These are phyloP conservation scores for Erysiphe neolycopersici DNA, from an alignment of 2,329 filamentous ascomycete species.

Conservation along the genomic window DNA sequence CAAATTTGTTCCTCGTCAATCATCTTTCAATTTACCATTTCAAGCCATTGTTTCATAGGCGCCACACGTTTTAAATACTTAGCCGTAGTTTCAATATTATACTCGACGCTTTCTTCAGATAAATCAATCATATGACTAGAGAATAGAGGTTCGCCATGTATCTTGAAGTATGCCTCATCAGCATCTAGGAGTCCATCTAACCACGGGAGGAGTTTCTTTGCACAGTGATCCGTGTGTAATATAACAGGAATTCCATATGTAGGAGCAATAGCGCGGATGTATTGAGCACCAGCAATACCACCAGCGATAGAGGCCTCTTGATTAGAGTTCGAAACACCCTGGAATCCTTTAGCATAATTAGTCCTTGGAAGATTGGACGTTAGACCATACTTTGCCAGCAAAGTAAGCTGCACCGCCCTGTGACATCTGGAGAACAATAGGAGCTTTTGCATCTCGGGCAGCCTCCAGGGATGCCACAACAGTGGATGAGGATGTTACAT, in stretches of 20 bases:
- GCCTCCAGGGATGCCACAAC: conserved; percentile 77
- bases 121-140: conserved; percentile 97
- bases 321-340: conserved; percentile 54
- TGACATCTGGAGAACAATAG: conserved; percentile 78
- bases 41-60: conserved; percentile 95
- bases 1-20: not conserved
- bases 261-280: conserved; percentile 69
- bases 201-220: conserved; percentile 98
- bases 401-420: conserved; percentile 89
- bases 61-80: conserved; percentile 83
- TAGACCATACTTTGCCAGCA: conserved; percentile 41
- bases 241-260: conserved; percentile 74
- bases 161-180: conserved; percentile 89
- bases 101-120: conserved; percentile 70
- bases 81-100: conserved; percentile 78
- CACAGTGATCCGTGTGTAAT: conserved; percentile 94
- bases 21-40: conserved; percentile 43
- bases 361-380: not conserved
- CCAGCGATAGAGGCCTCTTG: conserved; percentile 78
- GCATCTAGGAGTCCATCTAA: conserved; percentile 85
- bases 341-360: conserved; percentile 3
- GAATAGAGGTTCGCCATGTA: conserved; percentile 77
- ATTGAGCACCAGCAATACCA: conserved; percentile 71
- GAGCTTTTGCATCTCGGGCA: conserved; percentile 70
- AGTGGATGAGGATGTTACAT: conserved; percentile 81